phyloP scores from a whole-genome alignment of 1,284 basidiomycete genomes.

The Ustilago tritici region DNA sequence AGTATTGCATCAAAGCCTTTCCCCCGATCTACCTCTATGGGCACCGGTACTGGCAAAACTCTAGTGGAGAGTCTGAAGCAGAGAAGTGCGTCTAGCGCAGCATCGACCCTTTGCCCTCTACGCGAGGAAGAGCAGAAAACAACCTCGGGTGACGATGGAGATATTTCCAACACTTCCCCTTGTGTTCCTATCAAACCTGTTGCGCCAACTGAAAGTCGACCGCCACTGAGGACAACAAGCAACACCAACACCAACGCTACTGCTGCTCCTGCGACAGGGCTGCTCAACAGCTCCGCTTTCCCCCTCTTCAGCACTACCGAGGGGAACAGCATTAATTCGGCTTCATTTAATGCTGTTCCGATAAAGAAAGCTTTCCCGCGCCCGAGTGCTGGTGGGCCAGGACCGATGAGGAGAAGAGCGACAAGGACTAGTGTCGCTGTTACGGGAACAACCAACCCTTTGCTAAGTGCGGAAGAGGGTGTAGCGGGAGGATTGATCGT shows the following conservation, averaged over 20 bases:
- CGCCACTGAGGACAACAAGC: slow-evolving; percentile 23
- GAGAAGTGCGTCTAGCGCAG: slow-evolving; percentile 12
- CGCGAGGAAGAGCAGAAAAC: slow-evolving; percentile 10
- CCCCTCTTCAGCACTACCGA: neutral
- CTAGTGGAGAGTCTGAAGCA: slow-evolving; percentile 3
- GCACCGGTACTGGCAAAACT: neutral
- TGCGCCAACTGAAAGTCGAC: neutral
- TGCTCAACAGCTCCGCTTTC: slow-evolving; percentile 7
- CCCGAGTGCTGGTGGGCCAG: slow-evolving; percentile 42
- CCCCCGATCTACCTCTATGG: slow-evolving; percentile 13
- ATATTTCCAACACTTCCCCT: slow-evolving; percentile 24
- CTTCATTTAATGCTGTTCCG: slow-evolving; percentile 9
- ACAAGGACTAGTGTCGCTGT: slow-evolving; percentile 30
- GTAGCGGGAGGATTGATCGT: neutral
- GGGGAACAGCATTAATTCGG: slow-evolving; percentile 13
- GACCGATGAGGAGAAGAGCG: slow-evolving; percentile 23
- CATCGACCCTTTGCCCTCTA: slow-evolving; percentile 16
- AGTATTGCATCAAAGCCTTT: slow-evolving; percentile 21
- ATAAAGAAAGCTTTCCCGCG: slow-evolving; percentile 41
- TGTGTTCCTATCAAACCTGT: slow-evolving; percentile 1
- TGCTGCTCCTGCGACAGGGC: neutral
- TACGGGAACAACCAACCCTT: neutral
- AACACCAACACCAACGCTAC: slow-evolving; percentile 14
- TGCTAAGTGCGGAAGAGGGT: neutral
- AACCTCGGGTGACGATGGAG: slow-evolving; percentile 26